Conservation (phyloP, 768 basidiomycete genomes). For the Cystobasidium tubakii region DNA sequence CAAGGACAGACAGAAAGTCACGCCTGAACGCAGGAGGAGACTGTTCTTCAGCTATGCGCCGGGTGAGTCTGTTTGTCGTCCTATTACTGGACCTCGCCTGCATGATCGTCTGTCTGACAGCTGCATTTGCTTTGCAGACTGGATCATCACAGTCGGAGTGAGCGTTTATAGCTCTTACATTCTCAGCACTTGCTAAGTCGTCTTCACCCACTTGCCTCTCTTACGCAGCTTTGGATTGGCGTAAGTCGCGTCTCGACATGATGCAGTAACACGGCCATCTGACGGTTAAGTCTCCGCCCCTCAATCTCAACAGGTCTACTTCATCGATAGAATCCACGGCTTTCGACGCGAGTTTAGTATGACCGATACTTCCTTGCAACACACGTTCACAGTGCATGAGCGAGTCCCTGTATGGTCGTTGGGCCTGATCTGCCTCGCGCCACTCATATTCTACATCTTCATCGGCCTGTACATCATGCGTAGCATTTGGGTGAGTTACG, state of each 20-base stretch:
- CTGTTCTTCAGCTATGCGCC: constrained; percentile 33
- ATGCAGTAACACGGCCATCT: no score
- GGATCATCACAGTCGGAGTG: constrained; percentile 32
- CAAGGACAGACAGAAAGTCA: constrained; percentile 2
- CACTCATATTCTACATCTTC: constrained; percentile 38
- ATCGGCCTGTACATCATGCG: constrained; percentile 50
- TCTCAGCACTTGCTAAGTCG: no score
- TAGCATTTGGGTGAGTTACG: constrained; percentile 16
- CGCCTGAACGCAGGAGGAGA: constrained; percentile 17
- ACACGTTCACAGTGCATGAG: constrained; percentile 60
- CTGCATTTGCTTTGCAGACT: background rate
- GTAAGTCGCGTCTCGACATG: background rate
- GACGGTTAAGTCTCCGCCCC: no score
- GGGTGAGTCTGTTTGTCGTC: constrained; percentile 2
- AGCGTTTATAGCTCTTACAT: background rate
- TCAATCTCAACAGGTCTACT: constrained; percentile 3
- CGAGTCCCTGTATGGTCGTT: constrained; percentile 53
- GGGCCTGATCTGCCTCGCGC: constrained; percentile 60
- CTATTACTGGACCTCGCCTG: background rate
- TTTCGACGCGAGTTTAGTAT: constrained; percentile 74
- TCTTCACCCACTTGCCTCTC: no score
- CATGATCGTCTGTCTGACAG: constrained; percentile 1
- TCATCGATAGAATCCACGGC: constrained; percentile 41
- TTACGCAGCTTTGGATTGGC: constrained; percentile 27
- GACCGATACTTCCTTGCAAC: constrained; percentile 60